Conservation (phyloP, 2,329 filamentous ascomycete species). For the Aureobasidium pullulans region DNA sequence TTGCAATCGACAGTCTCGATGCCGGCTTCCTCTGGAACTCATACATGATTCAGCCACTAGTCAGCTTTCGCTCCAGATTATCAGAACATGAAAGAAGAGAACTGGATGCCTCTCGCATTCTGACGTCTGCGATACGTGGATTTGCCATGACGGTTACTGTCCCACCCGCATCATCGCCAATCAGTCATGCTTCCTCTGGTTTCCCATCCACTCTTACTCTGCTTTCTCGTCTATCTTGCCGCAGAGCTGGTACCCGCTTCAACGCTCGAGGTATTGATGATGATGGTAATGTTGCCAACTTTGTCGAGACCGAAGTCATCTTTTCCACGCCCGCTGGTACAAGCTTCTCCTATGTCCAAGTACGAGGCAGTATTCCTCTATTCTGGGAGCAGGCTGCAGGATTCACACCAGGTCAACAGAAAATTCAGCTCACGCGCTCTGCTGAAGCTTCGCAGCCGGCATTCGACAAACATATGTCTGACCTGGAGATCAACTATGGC, state of each 20-base stretch:
- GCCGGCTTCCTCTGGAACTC: conserved; percentile 95
- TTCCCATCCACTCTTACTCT: conserved; percentile 79
- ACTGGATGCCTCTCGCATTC: conserved; percentile 77
- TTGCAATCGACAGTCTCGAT: conserved; percentile 89
- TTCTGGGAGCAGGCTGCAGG: conserved; percentile 96
- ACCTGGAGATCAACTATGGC: conserved; percentile 79
- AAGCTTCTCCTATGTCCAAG: conserved; percentile 88
- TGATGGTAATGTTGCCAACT: conserved; percentile 95
- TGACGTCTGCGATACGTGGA: conserved; percentile 89
- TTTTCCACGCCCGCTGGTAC: conserved; percentile 73
- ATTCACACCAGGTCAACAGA: conserved; percentile 84
- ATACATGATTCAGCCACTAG: conserved; percentile 91
- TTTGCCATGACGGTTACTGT: conserved; percentile 85
- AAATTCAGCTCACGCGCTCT: conserved; percentile 84
- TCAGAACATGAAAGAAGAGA: conserved; percentile 65
- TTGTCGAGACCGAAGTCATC: conserved; percentile 94
- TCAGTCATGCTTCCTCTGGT: conserved; percentile 58
- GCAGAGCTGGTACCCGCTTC: conserved; percentile 87
- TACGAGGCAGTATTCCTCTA: conserved; percentile 85
- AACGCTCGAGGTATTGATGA: conserved; percentile 97
- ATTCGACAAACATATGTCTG: conserved; percentile 90
- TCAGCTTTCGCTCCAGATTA: conserved; percentile 79
- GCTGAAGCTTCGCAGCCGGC: conserved; percentile 86
- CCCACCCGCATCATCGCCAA: conserved; percentile 65
- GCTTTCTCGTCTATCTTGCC: conserved; percentile 85